Evolutionary conservation across 176 grass and related monocot genomes (phyloP).

Genomic region (Melocanna baccifera): DNA sequence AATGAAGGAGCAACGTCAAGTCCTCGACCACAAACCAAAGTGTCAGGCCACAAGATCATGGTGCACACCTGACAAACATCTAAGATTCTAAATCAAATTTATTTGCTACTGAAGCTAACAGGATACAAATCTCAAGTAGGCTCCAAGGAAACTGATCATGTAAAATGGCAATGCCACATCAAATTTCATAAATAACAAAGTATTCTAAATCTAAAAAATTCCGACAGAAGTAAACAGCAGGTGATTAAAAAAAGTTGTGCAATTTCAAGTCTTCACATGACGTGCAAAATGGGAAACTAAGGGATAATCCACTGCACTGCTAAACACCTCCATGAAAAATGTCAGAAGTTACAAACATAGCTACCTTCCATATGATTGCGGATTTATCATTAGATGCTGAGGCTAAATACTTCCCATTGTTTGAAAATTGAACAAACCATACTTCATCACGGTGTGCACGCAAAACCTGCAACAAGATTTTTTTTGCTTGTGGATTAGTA

Average conservation of each 20-base stretch:
- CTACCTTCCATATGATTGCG: slow-evolving; percentile 97
- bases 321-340: slow-evolving; percentile 19
- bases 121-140: background rate
- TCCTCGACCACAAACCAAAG: slow-evolving; percentile 11
- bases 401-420: slow-evolving; percentile 86
- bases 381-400: slow-evolving; percentile 82
- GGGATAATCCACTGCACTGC: background rate
- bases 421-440: slow-evolving; percentile 94
- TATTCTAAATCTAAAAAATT: background rate
- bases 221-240: background rate
- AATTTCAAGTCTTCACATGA: background rate
- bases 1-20: background rate
- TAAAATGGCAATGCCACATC: background rate
- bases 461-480: slow-evolving; percentile 52
- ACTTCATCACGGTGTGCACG: slow-evolving; percentile 74
- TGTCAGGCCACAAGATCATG: background rate
- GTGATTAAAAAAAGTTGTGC: background rate
- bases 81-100: slow-evolving; percentile 10
- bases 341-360: background rate
- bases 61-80: slow-evolving; percentile 3
- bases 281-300: background rate
- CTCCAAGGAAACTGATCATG: background rate
- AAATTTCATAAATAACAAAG: slow-evolving; percentile 10
- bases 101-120: background rate
- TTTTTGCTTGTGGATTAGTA: slow-evolving; percentile 30